Evolutionary conservation across 164 flowering plant species (phyloP).

Genomic region (Taxillus chinensis): DNA sequence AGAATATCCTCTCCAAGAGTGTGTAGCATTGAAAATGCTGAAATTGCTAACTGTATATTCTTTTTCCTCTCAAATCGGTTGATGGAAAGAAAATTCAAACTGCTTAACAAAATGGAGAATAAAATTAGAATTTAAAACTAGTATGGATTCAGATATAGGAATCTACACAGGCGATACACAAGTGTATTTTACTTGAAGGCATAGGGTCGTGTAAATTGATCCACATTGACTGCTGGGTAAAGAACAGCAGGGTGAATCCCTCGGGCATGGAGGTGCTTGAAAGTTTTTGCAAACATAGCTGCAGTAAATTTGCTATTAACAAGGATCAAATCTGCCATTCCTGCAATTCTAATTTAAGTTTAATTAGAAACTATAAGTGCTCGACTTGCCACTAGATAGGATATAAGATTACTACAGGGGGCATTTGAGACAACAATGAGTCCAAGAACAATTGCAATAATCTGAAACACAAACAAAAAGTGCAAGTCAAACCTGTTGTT

Average conservation of each 20-base stretch:
- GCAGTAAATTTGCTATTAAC: constrained; percentile 5
- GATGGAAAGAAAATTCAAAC: background rate
- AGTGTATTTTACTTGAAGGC: background rate
- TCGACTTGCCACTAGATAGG: too few relatives aligned
- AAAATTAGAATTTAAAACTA: too few relatives aligned
- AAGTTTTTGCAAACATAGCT: background rate
- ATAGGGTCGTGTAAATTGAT: background rate
- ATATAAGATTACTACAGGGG: too few relatives aligned
- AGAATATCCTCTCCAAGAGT: background rate
- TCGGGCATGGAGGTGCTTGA: constrained; percentile 1
- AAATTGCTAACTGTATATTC: background rate
- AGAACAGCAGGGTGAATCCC: constrained; percentile 2
- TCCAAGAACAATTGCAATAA: background rate
- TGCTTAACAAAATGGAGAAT: background rate
- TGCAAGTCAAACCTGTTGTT: background rate
- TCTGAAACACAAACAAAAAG: background rate
- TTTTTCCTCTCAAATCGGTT: background rate
- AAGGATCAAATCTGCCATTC: background rate
- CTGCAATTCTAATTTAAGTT: background rate
- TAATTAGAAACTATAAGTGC: too few relatives aligned
- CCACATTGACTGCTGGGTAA: background rate
- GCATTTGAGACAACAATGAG: background rate
- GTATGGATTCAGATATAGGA: too few relatives aligned
- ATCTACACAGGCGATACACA: background rate
- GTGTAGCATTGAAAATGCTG: background rate